Evolutionary conservation across 805 yeast species (phyloP), one percentile per base, ranked within the genome.

Genomic region (Candida silvatica): DNA sequence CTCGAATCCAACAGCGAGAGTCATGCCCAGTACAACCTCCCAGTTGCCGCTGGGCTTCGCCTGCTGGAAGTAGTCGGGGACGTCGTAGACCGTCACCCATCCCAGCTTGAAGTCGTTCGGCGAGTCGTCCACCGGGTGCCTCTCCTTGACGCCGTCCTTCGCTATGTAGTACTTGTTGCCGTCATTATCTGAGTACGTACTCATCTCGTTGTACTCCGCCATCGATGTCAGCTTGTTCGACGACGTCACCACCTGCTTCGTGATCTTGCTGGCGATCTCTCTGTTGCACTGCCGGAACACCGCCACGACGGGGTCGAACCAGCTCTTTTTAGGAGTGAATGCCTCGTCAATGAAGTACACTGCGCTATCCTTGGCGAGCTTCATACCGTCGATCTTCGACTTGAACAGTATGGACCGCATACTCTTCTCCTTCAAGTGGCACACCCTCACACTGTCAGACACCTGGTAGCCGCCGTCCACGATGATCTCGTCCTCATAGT

Each of bases 61-160:
- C 1, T 51, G 38, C 1, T 37, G 35, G 38, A 49, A 42, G 60
- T 51, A 51, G 11, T 43, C 34, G 2, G 32, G 52, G 29, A 71
- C 71, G 17, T 77, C 80, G 44, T 68, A 75, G 2, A 77, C 57
- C 0, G 83, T 76, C 3, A 77, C 52, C 84, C 84, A 78, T 0
- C 84, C 84, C 23, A 76, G 43, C 45, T 75, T 77, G 37, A 59
- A 65, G 32, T 71, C 74, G 48, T 70, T 73, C 0, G 83, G 82
- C 4, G 69, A 60, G 50, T 77, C 84, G 50, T 77, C 84, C 11
- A 59, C 59, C 0, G 81, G 77, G 35, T 63, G 62, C 40, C 60
- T 58, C 33, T 55, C 59, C 23, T 60, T 54, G 4, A 75, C 56
- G 2, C 83, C 83, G 52, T 77, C 83, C n/a, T 74, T 73, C 1